These are phyloP conservation scores for Tulasnella sp. DNA, from an alignment of 768 basidiomycete genomes.

Conservation along the genomic window DNA sequence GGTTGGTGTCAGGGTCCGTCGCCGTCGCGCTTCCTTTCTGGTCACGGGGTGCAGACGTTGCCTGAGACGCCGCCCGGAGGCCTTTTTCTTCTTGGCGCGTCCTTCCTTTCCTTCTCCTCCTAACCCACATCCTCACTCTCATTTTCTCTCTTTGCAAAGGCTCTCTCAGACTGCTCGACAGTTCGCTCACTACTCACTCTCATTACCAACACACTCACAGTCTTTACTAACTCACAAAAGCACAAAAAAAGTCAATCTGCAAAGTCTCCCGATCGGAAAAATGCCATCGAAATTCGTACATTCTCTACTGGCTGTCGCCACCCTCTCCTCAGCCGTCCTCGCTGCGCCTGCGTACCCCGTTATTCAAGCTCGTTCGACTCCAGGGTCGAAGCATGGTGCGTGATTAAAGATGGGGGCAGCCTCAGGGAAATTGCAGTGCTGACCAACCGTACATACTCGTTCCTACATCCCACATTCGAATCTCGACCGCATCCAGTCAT, in stretches of 20 bases:
- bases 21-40: too few relatives aligned
- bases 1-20: too few relatives aligned
- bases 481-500: constrained; percentile 6
- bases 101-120: too few relatives aligned
- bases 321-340: background rate
- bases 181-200: background rate
- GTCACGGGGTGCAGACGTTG: too few relatives aligned
- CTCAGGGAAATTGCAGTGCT: background rate
- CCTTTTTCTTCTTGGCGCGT: too few relatives aligned
- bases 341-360: background rate
- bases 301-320: background rate
- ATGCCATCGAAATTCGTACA: background rate
- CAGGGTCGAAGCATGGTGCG: background rate
- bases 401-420: background rate
- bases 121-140: background rate
- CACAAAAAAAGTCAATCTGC: background rate
- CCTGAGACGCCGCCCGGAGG: too few relatives aligned
- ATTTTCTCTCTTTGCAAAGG: background rate
- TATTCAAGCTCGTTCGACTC: background rate
- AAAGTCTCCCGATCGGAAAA: too few relatives aligned
- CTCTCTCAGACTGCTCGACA: background rate
- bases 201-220: background rate
- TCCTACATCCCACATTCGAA: background rate
- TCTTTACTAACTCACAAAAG: background rate
- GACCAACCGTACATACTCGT: too few relatives aligned